Conservation (phyloP, 1,284 basidiomycete genomes). For the Heliocybe sulcata region DNA sequence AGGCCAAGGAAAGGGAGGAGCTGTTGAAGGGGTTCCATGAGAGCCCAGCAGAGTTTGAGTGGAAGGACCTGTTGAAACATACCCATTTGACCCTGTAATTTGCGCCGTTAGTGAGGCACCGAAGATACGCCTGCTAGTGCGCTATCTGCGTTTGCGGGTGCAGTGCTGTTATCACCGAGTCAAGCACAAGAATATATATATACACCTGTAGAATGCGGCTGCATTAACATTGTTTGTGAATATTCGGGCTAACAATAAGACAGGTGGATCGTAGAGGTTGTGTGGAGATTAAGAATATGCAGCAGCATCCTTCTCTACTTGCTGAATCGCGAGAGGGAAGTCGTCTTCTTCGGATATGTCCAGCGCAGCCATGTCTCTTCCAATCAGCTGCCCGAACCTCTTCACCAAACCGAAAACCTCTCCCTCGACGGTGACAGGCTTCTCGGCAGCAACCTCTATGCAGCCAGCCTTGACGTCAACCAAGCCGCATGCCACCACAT, state of each 20-base stretch:
- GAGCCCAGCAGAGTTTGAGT: slow-evolving; percentile 61
- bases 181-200: too few species aligned
- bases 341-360: slow-evolving; percentile 39
- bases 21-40: slow-evolving; percentile 70
- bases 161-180: too few species aligned
- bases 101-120: background rate
- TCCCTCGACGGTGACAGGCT: slow-evolving; percentile 32
- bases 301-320: slow-evolving; percentile 19
- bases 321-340: slow-evolving; percentile 40
- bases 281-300: background rate
- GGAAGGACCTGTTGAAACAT: slow-evolving; percentile 61
- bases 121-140: too few species aligned
- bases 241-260: too few species aligned
- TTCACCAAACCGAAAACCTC: slow-evolving; percentile 47
- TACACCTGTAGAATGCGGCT: too few species aligned
- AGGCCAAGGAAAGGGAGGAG: slow-evolving; percentile 28
- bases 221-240: too few species aligned
- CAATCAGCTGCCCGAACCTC: slow-evolving; percentile 46
- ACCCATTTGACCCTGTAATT: background rate
- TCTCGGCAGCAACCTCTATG: slow-evolving; percentile 39
- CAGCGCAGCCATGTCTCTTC: slow-evolving; percentile 46
- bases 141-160: too few species aligned
- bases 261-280: too few species aligned
- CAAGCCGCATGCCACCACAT: slow-evolving; percentile 90
- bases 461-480: slow-evolving; percentile 76